Evolutionary conservation across 2,329 filamentous ascomycete species (phyloP).

Genomic region (Dothidotthia symphoricarpi): DNA sequence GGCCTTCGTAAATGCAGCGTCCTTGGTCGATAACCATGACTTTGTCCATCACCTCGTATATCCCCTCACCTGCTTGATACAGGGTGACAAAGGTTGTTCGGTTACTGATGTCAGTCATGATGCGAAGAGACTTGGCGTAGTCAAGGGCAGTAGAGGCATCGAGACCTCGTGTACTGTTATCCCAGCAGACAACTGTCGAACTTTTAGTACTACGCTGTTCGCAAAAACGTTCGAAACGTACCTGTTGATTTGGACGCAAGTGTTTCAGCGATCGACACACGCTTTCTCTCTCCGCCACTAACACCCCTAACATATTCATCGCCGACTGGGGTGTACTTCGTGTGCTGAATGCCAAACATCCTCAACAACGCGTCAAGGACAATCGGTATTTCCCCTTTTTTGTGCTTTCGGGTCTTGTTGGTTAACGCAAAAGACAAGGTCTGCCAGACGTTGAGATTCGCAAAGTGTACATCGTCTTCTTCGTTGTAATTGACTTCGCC

Average conservation of each 20-base stretch:
- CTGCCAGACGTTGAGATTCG: conserved; percentile 72
- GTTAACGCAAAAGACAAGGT: conserved; percentile 72
- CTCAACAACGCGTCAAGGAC: conserved; percentile 69
- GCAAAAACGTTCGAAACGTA: neutral
- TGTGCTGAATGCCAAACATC: conserved; percentile 78
- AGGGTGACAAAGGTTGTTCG: conserved; percentile 69
- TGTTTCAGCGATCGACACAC: conserved; percentile 71
- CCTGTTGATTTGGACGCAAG: conserved; percentile 55
- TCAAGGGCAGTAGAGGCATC: conserved; percentile 77
- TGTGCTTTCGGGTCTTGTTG: conserved; percentile 71
- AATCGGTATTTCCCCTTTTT: conserved; percentile 62
- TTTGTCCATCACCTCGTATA: conserved; percentile 75
- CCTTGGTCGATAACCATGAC: conserved; percentile 74
- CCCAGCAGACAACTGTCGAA: conserved; percentile 71
- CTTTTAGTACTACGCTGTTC: conserved; percentile 40
- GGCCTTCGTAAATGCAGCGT: conserved; percentile 66
- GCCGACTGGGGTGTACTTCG: conserved; percentile 72
- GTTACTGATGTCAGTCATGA: conserved; percentile 75
- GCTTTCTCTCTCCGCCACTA: conserved; percentile 76
- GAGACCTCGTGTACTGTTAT: conserved; percentile 76
- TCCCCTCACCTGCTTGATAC: conserved; percentile 69
- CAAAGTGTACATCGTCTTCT: conserved; percentile 75
- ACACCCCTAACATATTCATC: conserved; percentile 71
- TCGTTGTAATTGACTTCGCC: conserved; percentile 78
- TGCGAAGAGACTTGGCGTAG: conserved; percentile 72